phyloP scores from a whole-genome alignment of 2,329 filamentous ascomycete genomes.

The Alternaria consortialis region DNA sequence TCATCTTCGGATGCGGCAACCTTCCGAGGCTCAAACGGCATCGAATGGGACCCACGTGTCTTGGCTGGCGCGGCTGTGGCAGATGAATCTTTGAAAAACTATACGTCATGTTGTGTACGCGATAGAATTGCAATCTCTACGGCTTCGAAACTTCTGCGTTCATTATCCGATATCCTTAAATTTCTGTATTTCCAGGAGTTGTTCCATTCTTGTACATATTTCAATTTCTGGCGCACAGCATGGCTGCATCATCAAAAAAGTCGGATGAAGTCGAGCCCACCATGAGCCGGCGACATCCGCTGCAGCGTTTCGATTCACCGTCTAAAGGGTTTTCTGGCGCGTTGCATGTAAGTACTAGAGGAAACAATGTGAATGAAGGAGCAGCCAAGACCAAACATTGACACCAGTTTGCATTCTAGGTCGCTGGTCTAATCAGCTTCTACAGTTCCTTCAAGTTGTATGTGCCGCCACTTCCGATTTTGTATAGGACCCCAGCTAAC shows the following conservation, averaged over 20 bases:
- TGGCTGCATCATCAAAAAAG: slow-evolving; percentile 9
- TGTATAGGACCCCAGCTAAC: slow-evolving; percentile 2
- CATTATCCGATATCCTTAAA: neutral
- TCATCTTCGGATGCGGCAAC: slow-evolving; percentile 11
- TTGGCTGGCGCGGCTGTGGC: slow-evolving; percentile 9
- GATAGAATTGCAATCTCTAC: slow-evolving; percentile 1
- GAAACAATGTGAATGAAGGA: neutral
- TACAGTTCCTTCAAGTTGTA: slow-evolving; percentile 56
- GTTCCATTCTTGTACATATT: neutral
- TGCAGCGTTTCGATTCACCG: slow-evolving; percentile 73
- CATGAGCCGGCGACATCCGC: slow-evolving; percentile 61
- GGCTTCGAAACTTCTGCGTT: neutral
- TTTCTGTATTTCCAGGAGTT: neutral
- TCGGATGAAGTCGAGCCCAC: slow-evolving; percentile 20
- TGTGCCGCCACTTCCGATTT: neutral
- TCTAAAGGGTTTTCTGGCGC: slow-evolving; percentile 69
- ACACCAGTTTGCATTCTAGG: slow-evolving; percentile 25
- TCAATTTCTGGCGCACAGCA: neutral
- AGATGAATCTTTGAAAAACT: slow-evolving; percentile 1
- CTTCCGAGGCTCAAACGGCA: slow-evolving; percentile 21
- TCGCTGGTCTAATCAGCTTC: slow-evolving; percentile 55
- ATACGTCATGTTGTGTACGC: slow-evolving; percentile 21
- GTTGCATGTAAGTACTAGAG: slow-evolving; percentile 60
- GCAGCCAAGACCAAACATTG: neutral
- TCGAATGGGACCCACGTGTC: slow-evolving; percentile 21